Percentiles rank a stretch among this genome's conserved stretches.
These are phyloP conservation scores for Aspergillus taichungensis DNA, from an alignment of 495 filamentous ascomycete genomes.

Conservation along the genomic window DNA sequence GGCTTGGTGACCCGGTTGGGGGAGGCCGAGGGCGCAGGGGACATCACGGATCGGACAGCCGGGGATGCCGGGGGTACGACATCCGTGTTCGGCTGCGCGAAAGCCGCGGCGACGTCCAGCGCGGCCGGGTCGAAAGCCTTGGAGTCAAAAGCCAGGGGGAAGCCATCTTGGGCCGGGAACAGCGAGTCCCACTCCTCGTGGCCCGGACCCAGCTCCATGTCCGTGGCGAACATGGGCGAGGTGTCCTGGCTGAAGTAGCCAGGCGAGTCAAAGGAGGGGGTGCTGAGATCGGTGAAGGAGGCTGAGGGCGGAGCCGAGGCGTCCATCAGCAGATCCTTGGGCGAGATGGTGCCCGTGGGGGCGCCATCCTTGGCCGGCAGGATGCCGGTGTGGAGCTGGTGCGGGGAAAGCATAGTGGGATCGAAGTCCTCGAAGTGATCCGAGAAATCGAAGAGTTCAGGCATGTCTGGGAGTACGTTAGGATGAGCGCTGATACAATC, in stretches of 20 bases:
- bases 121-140: conserved; percentile 27
- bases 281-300: conserved; percentile 77
- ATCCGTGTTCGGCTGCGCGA: conserved; percentile 23
- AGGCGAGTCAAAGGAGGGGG: conserved; percentile 72
- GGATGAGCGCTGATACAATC: neutral
- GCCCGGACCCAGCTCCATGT: conserved; percentile 23
- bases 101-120: conserved; percentile 22
- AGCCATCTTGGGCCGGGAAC: conserved; percentile 48
- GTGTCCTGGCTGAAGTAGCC: conserved; percentile 56
- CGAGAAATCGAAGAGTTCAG: conserved; percentile 28
- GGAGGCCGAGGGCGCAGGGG: conserved; percentile 33
- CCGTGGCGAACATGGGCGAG: conserved; percentile 52
- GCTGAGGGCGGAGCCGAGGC: conserved; percentile 74
- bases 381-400: conserved; percentile 16
- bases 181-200: conserved; percentile 45
- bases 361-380: conserved; percentile 21
- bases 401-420: conserved; percentile 18
- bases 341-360: conserved; percentile 64
- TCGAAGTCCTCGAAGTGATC: conserved; percentile 28
- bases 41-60: conserved; percentile 9
- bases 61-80: conserved; percentile 32
- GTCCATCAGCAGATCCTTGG: conserved; percentile 71
- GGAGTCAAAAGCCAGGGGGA: conserved; percentile 33
- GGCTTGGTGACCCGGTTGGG: conserved; percentile 41
- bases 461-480: conserved; percentile 5